phyloP scores from a whole-genome alignment of 2,329 filamentous ascomycete species.

The Mollisia scopiformis region DNA sequence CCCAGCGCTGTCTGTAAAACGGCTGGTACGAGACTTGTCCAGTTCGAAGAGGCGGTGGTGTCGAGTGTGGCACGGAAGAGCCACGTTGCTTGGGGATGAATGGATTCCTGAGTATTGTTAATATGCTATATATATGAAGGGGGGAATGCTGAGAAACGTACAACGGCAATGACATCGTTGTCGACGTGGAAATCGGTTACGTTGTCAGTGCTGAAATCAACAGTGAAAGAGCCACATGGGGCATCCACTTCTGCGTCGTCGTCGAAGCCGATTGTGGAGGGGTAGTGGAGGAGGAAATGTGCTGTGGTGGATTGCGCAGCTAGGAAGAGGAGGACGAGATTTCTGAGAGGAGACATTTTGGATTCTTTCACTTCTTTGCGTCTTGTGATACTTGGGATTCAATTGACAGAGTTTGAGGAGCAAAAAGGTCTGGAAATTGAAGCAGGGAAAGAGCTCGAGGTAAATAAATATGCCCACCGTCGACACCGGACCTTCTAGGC shows the following conservation, averaged over 20 bases:
- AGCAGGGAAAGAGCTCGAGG: neutral
- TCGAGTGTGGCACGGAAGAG: conserved; percentile 58
- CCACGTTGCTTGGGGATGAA: conserved; percentile 57
- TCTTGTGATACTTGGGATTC: neutral
- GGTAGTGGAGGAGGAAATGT: conserved; percentile 57
- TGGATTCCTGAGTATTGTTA: conserved; percentile 37
- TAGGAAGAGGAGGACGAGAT: conserved; percentile 15
- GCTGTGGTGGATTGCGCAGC: conserved; percentile 43
- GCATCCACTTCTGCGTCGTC: conserved; percentile 47
- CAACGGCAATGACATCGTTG: conserved; percentile 53
- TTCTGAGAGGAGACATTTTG: conserved; percentile 10
- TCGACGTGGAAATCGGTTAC: conserved; percentile 60
- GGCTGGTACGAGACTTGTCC: neutral
- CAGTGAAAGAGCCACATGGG: conserved; percentile 59
- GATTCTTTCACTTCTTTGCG: neutral
- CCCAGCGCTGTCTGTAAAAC: neutral
- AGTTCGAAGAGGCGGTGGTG: conserved; percentile 39
- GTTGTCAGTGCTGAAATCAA: conserved; percentile 53
- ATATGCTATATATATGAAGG: neutral
- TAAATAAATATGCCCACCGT: neutral
- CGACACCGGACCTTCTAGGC: too few relatives aligned
- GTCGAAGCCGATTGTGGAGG: conserved; percentile 52
- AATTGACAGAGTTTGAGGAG: neutral
- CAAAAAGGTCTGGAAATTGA: neutral
- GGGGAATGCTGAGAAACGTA: neutral